Evolutionary conservation across 2,329 filamentous ascomycete species (phyloP).

Genomic region (Cladosporium sp.): DNA sequence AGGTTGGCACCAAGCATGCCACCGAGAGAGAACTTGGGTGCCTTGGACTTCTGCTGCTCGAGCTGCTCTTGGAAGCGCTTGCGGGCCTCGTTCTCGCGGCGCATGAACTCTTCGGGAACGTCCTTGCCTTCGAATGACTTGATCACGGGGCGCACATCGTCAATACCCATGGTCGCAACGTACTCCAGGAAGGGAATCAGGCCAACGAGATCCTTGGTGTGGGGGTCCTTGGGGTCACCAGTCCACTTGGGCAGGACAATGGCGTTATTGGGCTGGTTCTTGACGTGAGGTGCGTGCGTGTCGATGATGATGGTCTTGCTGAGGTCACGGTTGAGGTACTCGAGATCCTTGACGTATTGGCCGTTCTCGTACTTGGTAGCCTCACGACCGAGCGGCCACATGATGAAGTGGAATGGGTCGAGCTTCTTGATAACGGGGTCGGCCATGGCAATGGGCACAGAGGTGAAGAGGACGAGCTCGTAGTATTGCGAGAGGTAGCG

Average conservation of each 20-base stretch:
- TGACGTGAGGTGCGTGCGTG: constrained; percentile 74
- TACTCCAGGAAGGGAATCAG: constrained; percentile 97
- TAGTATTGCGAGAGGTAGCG: constrained; percentile 97
- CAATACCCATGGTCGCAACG: constrained; percentile 85
- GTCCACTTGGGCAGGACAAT: constrained; percentile 89
- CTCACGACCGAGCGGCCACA: constrained; percentile 91
- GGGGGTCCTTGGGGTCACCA: constrained; percentile 67
- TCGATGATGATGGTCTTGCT: constrained; percentile 95
- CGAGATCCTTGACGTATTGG: constrained; percentile 97
- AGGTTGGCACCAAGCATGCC: constrained; percentile 59
- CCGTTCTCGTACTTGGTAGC: constrained; percentile 96
- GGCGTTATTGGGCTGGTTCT: constrained; percentile 92
- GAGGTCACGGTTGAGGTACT: constrained; percentile 91
- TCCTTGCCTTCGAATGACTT: constrained; percentile 64
- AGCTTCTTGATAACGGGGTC: constrained; percentile 89
- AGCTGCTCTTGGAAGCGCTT: constrained; percentile 79
- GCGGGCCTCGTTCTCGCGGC: constrained; percentile 78
- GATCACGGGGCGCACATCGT: constrained; percentile 69
- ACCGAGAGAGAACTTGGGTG: constrained; percentile 57
- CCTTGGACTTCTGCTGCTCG: constrained; percentile 61
- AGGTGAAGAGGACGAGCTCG: constrained; percentile 93
- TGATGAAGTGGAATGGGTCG: constrained; percentile 90
- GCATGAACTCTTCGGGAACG: constrained; percentile 85
- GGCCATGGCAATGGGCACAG: constrained; percentile 74
- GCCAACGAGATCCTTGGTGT: constrained; percentile 68